Conservation (phyloP, 140 eudicot genomes). For the Erigeron philadelphicus region DNA sequence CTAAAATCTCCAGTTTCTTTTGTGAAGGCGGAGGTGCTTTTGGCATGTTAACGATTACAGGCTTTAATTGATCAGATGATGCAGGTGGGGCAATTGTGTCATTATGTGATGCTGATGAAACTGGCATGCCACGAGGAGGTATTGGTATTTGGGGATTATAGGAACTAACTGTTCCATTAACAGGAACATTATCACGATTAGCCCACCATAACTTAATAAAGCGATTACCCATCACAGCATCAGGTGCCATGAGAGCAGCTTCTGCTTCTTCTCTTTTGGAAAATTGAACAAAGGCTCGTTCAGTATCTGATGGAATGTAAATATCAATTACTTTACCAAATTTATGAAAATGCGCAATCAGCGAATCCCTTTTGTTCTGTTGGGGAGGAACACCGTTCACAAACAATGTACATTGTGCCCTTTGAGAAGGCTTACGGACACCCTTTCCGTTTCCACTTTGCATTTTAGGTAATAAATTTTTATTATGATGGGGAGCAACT, state of each 20-base stretch:
- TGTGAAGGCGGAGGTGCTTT: slow-evolving; percentile 48
- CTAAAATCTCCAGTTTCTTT: slow-evolving; percentile 76
- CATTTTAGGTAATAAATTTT: slow-evolving; percentile 34
- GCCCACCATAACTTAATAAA: slow-evolving; percentile 91
- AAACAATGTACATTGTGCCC: slow-evolving; percentile 78
- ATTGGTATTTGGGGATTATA: slow-evolving; percentile 25
- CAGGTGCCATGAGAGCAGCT: slow-evolving; percentile 80
- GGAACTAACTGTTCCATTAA: slow-evolving; percentile 43
- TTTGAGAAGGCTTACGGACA: slow-evolving; percentile 55
- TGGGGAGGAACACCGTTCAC: slow-evolving; percentile 68
- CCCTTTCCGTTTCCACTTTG: slow-evolving; percentile 45
- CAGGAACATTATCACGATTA: slow-evolving; percentile 64
- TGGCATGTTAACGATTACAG: slow-evolving; percentile 34
- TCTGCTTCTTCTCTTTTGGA: slow-evolving; percentile 95
- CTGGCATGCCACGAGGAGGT: slow-evolving; percentile 34
- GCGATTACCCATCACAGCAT: slow-evolving; percentile 90
- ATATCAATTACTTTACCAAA: slow-evolving; percentile 80
- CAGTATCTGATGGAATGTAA: slow-evolving; percentile 53
- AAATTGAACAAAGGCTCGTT: slow-evolving; percentile 91
- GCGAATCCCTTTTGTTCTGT: slow-evolving; percentile 62
- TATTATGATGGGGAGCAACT: slow-evolving; percentile 11
- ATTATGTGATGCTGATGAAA: slow-evolving; percentile 38
- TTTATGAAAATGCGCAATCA: slow-evolving; percentile 71
- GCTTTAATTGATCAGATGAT: slow-evolving; percentile 46
- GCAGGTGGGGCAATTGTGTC: slow-evolving; percentile 35